Percentiles rank a stretch among this genome's conserved stretches.
phyloP scores from a whole-genome alignment of 2,329 filamentous ascomycete species.

The Rhinocladiella mackenziei region DNA sequence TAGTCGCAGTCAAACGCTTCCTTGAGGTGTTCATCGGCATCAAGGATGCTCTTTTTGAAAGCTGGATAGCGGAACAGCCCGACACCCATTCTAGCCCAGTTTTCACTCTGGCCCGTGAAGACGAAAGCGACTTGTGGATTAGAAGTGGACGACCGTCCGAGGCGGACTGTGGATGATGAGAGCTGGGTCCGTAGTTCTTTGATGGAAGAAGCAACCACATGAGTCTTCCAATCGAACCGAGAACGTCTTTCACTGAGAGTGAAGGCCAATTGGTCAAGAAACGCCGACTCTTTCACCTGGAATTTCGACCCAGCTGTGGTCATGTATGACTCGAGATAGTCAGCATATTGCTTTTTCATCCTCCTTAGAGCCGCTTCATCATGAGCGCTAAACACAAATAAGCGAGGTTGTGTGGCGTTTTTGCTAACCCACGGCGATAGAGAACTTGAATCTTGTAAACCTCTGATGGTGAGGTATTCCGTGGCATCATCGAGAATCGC shows the following conservation, averaged over 20 bases:
- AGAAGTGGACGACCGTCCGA: background rate
- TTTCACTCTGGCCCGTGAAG: conserved; percentile 39
- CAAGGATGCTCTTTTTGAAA: background rate
- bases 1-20: background rate
- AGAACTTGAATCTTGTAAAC: background rate
- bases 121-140: conserved; percentile 28
- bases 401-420: too few species aligned
- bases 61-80: conserved; percentile 27
- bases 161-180: too few species aligned
- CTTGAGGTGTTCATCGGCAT: background rate
- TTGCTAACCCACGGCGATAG: background rate
- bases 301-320: background rate
- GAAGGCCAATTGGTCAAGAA: background rate
- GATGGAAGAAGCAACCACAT: background rate
- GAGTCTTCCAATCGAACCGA: background rate
- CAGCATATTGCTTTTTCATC: background rate
- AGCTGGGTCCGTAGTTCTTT: background rate
- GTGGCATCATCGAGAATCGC: conserved; percentile 30
- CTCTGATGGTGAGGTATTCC: background rate
- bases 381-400: background rate
- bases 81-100: conserved; percentile 36
- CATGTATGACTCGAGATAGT: background rate
- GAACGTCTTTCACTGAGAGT: background rate
- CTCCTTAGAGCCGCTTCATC: conserved; percentile 10
- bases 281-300: background rate